Percentiles rank a stretch among this genome's conserved stretches.
These are phyloP conservation scores for Cystofilobasidium bisporidii DNA, from an alignment of 768 basidiomycete species.

Conservation along the genomic window DNA sequence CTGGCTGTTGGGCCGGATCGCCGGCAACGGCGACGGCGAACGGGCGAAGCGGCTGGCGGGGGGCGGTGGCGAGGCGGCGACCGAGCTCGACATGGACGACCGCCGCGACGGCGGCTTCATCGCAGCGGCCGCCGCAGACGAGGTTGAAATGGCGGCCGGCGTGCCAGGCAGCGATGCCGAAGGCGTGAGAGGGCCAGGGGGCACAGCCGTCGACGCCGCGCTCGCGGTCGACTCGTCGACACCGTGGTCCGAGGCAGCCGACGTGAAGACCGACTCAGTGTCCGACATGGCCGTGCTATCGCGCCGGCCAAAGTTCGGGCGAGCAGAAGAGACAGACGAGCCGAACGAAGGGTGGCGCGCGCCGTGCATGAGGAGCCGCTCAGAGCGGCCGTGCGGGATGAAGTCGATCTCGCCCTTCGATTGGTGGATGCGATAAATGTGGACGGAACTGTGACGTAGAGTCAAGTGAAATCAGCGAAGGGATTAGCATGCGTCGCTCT, in stretches of 20 bases:
- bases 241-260: conserved; percentile 17
- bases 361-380: conserved; percentile 38
- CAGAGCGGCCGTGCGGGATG: conserved; percentile 42
- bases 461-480: not conserved
- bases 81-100: conserved; percentile 24
- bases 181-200: conserved; percentile 10
- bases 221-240: conserved; percentile 14
- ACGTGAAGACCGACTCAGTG: conserved; percentile 17
- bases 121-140: not conserved
- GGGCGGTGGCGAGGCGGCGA: conserved; percentile 17
- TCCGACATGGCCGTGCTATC: conserved; percentile 35
- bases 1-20: conserved; percentile 22
- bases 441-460: conserved; percentile 55
- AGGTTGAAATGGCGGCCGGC: not conserved
- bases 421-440: conserved; percentile 74
- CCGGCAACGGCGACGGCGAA: conserved; percentile 32
- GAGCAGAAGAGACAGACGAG: conserved; percentile 34
- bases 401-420: conserved; percentile 77
- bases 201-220: not conserved
- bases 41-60: conserved; percentile 29
- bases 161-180: conserved; percentile 9
- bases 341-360: conserved; percentile 40
- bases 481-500: too few relatives aligned
- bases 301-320: conserved; percentile 34
- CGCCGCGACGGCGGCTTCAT: conserved; percentile 26